Evolutionary conservation across 176 grass and related monocot species (phyloP), one percentile per base, ranked within the genome.

Genomic region (Cymbopogon citratus): DNA sequence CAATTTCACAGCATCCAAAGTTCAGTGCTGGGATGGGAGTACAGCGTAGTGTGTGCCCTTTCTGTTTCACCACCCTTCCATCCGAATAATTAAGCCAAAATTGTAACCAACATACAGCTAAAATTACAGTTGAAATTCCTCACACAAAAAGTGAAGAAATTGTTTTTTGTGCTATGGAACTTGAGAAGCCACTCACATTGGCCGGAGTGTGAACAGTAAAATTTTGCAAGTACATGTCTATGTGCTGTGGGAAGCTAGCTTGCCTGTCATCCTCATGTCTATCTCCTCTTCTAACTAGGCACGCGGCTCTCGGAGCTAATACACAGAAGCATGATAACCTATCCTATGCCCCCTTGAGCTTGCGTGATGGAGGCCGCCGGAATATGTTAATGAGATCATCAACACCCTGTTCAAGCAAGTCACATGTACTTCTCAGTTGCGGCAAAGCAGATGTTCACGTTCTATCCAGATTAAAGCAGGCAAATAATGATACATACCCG

Each of bases 371-470:
- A 40, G 96, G 92, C 11, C 96, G 90, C 35, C 93, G 90, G 67
- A 99, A 93, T 85, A 99, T 99, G 85, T 93, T 93, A 24, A 99
- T 95, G 41, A 99, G 96, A 90, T 99, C 96, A 78, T 99, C 96
- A 39, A 99, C 85, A 80, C 97, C 97, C 97, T 99, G 89, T 2
- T 28, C 61, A 67, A 62, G 13, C 48, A 62, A 72, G 33, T 13
- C 1, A 60, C 29, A 63, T 63, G 23, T 26, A 62, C 12, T 24
- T 48, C 46, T 82, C n/a, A 89, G 21, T 82, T 25, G 29, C 26
- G 19, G 15, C 28, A 46, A 67, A 78, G 16, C 28, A 76, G 33
- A 81, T 2, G 5, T 77, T 59, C 28, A 40, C 6, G 8, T 23
- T 75, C 54, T 70, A 16, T 44, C 12, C 40, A 67, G 12, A 46